Conservation (phyloP, 140 eudicot genomes). For the Senecio squalidus region DNA sequence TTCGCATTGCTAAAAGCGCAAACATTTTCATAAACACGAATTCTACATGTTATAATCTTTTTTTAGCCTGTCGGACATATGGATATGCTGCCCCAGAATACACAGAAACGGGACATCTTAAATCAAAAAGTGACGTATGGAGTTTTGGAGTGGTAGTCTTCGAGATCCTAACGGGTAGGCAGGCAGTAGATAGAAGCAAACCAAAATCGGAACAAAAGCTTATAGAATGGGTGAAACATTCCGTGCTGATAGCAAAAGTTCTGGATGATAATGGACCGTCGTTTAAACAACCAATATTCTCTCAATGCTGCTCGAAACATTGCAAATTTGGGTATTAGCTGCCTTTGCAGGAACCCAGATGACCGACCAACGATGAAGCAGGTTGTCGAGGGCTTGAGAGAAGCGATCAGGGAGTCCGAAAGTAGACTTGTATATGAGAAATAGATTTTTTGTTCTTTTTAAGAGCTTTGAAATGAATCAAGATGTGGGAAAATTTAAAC, state of each 20-base stretch:
- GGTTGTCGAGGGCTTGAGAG: conserved; percentile 54
- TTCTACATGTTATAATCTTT: background rate
- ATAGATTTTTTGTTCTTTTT: too few relatives aligned
- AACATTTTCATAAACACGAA: background rate
- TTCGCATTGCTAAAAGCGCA: background rate
- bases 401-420: conserved; percentile 45
- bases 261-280: conserved; percentile 57
- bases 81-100: conserved; percentile 98
- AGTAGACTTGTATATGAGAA: conserved; percentile 10
- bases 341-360: conserved; percentile 60
- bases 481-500: too few relatives aligned
- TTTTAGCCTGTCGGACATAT: conserved; percentile 82
- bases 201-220: conserved; percentile 64
- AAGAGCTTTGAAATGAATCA: too few relatives aligned
- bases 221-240: conserved; percentile 69
- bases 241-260: conserved; percentile 64
- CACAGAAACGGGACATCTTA: conserved; percentile 64
- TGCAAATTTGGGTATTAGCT: conserved; percentile 60
- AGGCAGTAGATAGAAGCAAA: conserved; percentile 53
- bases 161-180: conserved; percentile 75
- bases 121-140: conserved; percentile 70
- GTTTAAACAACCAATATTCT: conserved; percentile 50
- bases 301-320: conserved; percentile 47
- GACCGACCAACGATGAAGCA: conserved; percentile 73
- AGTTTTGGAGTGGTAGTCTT: conserved; percentile 90